A percentile compares a stretch with the other conserved stretches of the same genome.
phyloP scores from a whole-genome alignment of 2,329 filamentous ascomycete genomes.

The Pseudogymnoascus sp. region DNA sequence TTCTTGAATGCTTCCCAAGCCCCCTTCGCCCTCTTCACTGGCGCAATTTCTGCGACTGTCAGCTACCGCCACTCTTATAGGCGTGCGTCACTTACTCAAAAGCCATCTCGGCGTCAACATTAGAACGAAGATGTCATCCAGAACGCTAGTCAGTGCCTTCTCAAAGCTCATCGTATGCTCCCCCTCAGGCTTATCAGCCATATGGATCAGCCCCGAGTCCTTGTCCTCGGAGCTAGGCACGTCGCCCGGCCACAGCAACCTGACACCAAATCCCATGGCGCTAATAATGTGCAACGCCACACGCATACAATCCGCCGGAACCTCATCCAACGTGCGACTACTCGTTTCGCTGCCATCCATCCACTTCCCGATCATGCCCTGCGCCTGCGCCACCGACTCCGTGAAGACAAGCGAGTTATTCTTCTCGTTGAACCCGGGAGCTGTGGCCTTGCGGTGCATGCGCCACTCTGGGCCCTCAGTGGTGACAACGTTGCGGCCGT shows the following conservation, averaged over 20 bases:
- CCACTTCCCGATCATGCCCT: conserved; percentile 54
- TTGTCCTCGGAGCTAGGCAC: conserved; percentile 36
- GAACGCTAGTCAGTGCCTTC: conserved; percentile 42
- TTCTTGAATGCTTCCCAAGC: conserved; percentile 42
- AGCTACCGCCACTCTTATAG: background rate
- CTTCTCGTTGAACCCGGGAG: conserved; percentile 67
- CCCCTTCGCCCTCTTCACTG: conserved; percentile 36
- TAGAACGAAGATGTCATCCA: conserved; percentile 46
- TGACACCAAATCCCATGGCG: conserved; percentile 63
- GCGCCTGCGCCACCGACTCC: conserved; percentile 56
- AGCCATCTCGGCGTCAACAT: conserved; percentile 44
- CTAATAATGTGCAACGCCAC: conserved; percentile 52
- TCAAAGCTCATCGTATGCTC: conserved; percentile 48
- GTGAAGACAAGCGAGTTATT: conserved; percentile 61
- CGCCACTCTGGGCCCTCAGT: conserved; percentile 65
- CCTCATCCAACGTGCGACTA: conserved; percentile 44
- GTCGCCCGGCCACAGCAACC: conserved; percentile 56
- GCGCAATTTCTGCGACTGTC: conserved; percentile 28
- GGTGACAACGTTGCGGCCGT: conserved; percentile 63
- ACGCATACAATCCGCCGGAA: conserved; percentile 59
- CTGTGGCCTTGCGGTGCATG: conserved; percentile 62
- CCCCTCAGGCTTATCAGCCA: conserved; percentile 25
- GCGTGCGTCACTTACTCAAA: conserved; percentile 31
- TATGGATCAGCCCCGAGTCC: conserved; percentile 22
- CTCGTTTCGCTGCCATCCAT: conserved; percentile 33